Evolutionary conservation across 2,329 filamentous ascomycete genomes (phyloP).

Genomic region (Setomelanomma holmii): DNA sequence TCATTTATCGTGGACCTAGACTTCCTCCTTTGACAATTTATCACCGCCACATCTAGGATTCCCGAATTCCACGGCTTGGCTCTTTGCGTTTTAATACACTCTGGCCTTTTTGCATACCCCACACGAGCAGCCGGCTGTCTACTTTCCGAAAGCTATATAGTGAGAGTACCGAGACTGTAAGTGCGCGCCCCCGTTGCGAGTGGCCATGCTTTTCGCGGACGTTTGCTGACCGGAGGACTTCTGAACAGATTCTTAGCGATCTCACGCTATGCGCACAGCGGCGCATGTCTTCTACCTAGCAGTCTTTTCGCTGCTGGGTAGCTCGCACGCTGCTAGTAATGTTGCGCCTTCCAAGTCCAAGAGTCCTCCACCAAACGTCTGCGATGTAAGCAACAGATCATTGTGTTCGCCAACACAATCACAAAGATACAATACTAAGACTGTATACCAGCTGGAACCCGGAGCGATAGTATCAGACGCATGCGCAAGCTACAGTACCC

Average conservation of each 20-base stretch:
- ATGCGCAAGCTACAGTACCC: slow-evolving; percentile 89
- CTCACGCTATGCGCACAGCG: slow-evolving; percentile 58
- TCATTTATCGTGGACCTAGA: slow-evolving; percentile 30
- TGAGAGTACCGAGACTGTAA: slow-evolving; percentile 20
- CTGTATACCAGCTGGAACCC: slow-evolving; percentile 75
- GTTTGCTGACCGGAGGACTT: slow-evolving; percentile 43
- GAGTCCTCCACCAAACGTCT: slow-evolving; percentile 56
- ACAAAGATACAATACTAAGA: slow-evolving; percentile 42
- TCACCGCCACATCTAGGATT: slow-evolving; percentile 30
- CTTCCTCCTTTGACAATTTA: slow-evolving; percentile 26
- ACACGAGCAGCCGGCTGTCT: slow-evolving; percentile 27
- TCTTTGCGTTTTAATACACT: slow-evolving; percentile 40
- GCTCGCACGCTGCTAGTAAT: slow-evolving; percentile 53
- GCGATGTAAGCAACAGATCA: slow-evolving; percentile 59
- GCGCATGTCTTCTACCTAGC: slow-evolving; percentile 67
- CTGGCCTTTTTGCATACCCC: slow-evolving; percentile 47
- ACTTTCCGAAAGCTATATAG: slow-evolving; percentile 33
- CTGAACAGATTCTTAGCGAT: slow-evolving; percentile 16
- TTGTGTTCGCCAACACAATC: slow-evolving; percentile 23
- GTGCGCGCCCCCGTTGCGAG: slow-evolving; percentile 19
- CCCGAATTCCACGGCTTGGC: slow-evolving; percentile 25
- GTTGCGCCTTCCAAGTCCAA: slow-evolving; percentile 48
- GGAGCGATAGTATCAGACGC: slow-evolving; percentile 90
- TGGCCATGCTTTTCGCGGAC: slow-evolving; percentile 33
- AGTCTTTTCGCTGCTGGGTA: slow-evolving; percentile 64